Evolutionary conservation across 352 stramenopile species (phyloP), one percentile per base, ranked within the genome.

Genomic region (Blastocystis sp.): DNA sequence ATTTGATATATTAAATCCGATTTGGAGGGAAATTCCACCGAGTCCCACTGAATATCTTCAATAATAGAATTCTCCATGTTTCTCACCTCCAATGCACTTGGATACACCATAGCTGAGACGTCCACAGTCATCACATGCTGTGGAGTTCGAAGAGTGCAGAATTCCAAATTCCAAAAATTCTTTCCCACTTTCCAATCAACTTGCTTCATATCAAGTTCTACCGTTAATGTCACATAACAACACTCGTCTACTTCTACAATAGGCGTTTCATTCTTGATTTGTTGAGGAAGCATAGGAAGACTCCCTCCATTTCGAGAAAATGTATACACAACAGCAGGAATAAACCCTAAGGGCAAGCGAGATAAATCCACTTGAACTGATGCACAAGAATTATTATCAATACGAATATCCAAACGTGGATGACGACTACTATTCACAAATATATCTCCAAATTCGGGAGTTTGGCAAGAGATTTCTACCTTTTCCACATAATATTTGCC

Each of bases 151-250:
- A 47, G 29, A 18, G 73, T 84, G 9, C 29, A 39, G 29, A 84
- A 84, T 11, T 29, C 3, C 13, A 84, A 29, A 15, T 39, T 41
- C 73, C 73, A 84, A 18, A n/a, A 47, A 84, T 84, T 84, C 5
- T 55, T 3, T 34, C 73, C 73, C 26, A 45, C 43, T 54, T 20
- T 7, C 47, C 54, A 84, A 5, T 64, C 13, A 1, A 84, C 47
- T 41, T 54, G n/a, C 26, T 64, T 45, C 73, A 84, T 84, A 55
- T 84, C 50, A 50, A 84, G 26, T 37, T 84, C 73, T n/a, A 84
- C 23, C n/a, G 55, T 47, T 45, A 84, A 45, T 1, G 54, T 84
- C 47, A 43, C 73, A 20, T 66, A 84, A 29, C 47, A 66, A 5
- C 29, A 37, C 55, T 84, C 73, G 4, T 39, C 45, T 20, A 84